Evolutionary conservation across 2,329 filamentous ascomycete genomes (phyloP).

Genomic region (Phaeophleospora eucalypticola): DNA sequence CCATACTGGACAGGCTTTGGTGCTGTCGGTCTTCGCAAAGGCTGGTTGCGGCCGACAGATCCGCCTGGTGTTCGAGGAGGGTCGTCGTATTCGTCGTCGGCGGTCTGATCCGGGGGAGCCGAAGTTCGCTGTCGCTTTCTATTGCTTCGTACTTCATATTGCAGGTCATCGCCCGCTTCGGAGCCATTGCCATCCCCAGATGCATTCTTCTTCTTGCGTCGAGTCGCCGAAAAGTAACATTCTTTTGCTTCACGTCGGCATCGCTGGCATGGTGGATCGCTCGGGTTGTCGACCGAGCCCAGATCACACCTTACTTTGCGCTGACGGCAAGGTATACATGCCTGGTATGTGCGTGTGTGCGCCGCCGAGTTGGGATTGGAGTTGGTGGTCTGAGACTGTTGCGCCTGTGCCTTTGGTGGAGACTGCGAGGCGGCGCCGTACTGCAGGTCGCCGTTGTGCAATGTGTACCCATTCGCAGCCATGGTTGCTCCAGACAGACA

Average conservation of each 20-base stretch:
- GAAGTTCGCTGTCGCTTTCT: slow-evolving; percentile 57
- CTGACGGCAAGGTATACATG: slow-evolving; percentile 53
- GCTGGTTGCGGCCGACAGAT: slow-evolving; percentile 61
- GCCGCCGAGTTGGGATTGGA: slow-evolving; percentile 6
- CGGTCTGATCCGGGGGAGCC: slow-evolving; percentile 36
- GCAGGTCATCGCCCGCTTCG: slow-evolving; percentile 44
- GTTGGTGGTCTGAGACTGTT: slow-evolving; percentile 3
- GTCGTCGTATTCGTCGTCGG: slow-evolving; percentile 50
- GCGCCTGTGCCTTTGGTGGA: slow-evolving; percentile 11
- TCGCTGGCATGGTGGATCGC: slow-evolving; percentile 88
- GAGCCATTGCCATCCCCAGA: slow-evolving; percentile 35
- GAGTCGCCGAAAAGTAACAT: slow-evolving; percentile 92
- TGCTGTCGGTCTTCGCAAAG: slow-evolving; percentile 58
- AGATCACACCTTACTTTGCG: slow-evolving; percentile 58
- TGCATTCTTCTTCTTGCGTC: slow-evolving; percentile 79
- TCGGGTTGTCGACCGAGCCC: slow-evolving; percentile 81
- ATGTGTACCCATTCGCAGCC: slow-evolving; percentile 16
- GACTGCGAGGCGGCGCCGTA: slow-evolving; percentile 16
- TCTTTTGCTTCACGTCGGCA: slow-evolving; percentile 94
- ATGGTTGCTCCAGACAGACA: slow-evolving; percentile 10
- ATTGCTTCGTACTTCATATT: slow-evolving; percentile 69
- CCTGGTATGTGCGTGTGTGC: slow-evolving; percentile 33
- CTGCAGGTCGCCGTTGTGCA: slow-evolving; percentile 17
- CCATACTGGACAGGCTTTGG: slow-evolving; percentile 32
- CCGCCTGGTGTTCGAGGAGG: slow-evolving; percentile 64